Evolutionary conservation across 2,329 filamentous ascomycete species (phyloP).

Genomic region (Dactylellina haptotyla): DNA sequence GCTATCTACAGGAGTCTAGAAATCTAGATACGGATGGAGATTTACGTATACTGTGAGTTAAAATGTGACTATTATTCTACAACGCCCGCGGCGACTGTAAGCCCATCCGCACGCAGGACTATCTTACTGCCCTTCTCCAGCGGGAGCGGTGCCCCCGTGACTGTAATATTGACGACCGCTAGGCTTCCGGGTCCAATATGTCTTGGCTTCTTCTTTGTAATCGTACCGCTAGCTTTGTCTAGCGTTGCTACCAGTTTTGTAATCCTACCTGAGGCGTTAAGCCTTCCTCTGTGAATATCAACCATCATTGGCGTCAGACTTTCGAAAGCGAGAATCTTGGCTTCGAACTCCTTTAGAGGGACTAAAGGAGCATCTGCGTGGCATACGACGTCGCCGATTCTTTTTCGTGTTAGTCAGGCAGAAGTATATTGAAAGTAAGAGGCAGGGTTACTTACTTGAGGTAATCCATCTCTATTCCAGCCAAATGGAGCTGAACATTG

Average conservation of each 20-base stretch:
- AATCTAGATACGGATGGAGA: too few relatives aligned
- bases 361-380: slow-evolving; percentile 73
- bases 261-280: slow-evolving; percentile 82
- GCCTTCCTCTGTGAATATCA: slow-evolving; percentile 84
- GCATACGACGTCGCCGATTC: slow-evolving; percentile 87
- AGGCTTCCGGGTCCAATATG: slow-evolving; percentile 82
- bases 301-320: slow-evolving; percentile 87
- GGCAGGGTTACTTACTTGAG: slow-evolving; percentile 63
- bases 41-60: too few relatives aligned
- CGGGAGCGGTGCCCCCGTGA: slow-evolving; percentile 75
- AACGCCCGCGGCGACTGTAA: slow-evolving; percentile 87
- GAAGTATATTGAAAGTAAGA: neutral
- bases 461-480: slow-evolving; percentile 84
- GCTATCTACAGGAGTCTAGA: slow-evolving; percentile 5
- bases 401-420: slow-evolving; percentile 57
- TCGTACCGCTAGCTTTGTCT: slow-evolving; percentile 80
- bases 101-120: slow-evolving; percentile 80
- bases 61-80: slow-evolving; percentile 74
- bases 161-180: slow-evolving; percentile 78
- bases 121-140: slow-evolving; percentile 82
- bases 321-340: slow-evolving; percentile 89
- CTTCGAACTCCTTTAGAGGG: slow-evolving; percentile 77
- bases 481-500: slow-evolving; percentile 83
- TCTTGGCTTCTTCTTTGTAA: slow-evolving; percentile 83
- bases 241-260: slow-evolving; percentile 76